Percentiles rank a stretch among this genome's conserved stretches.
These are phyloP conservation scores for Lumnitzera littorea DNA, from an alignment of 345 rosid genomes.

Conservation along the genomic window DNA sequence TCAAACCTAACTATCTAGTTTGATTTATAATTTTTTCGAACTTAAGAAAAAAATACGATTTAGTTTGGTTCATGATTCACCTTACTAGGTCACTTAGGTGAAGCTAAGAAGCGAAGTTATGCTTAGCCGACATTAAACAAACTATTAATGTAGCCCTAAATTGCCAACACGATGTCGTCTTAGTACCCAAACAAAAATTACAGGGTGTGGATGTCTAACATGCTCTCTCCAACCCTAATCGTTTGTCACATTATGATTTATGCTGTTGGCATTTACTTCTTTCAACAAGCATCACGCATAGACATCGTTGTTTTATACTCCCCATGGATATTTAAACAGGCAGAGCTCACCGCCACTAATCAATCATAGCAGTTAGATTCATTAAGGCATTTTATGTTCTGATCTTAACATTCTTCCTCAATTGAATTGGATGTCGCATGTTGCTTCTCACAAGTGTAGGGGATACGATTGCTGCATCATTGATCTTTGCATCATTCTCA, in stretches of 20 bases:
- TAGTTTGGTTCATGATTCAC: too few relatives aligned
- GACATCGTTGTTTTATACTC: constrained; percentile 72
- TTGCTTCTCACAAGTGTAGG: constrained; percentile 50
- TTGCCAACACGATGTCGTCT: constrained; percentile 67
- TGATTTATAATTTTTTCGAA: too few relatives aligned
- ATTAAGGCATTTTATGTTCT: constrained; percentile 49
- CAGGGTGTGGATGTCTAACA: constrained; percentile 58
- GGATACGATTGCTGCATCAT: constrained; percentile 50
- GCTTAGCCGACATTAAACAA: constrained; percentile 68
- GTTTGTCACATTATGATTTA: constrained; percentile 56
- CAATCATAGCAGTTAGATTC: constrained; percentile 58
- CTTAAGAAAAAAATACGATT: too few relatives aligned
- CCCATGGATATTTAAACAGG: constrained; percentile 59
- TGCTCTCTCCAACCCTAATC: constrained; percentile 43
- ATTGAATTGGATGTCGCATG: constrained; percentile 56
- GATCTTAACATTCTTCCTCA: constrained; percentile 56
- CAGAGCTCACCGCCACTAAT: constrained; percentile 37
- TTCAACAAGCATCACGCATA: constrained; percentile 72
- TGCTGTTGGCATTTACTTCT: constrained; percentile 47
- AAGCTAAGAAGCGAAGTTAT: constrained; percentile 36
- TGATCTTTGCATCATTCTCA: constrained; percentile 20
- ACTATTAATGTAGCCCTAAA: constrained; percentile 75
- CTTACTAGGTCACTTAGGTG: too few relatives aligned
- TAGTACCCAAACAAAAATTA: constrained; percentile 20
- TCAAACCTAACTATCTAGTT: too few relatives aligned